These are phyloP conservation scores for Vigna hirtella DNA, from an alignment of 306 rosid genomes.

Conservation along the genomic window DNA sequence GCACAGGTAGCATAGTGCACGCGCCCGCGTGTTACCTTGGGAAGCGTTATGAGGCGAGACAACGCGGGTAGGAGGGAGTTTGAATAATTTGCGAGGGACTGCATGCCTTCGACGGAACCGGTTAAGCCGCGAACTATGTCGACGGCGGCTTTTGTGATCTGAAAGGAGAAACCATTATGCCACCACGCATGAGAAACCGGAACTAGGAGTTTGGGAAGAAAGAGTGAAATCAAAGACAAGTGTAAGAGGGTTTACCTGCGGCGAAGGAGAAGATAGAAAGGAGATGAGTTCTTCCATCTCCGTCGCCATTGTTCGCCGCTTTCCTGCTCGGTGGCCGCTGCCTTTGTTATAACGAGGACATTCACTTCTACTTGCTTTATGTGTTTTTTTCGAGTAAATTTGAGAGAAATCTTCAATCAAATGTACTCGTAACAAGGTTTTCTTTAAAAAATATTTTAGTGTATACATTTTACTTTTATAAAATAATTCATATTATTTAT, in stretches of 20 bases:
- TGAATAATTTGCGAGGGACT: conserved; percentile 67
- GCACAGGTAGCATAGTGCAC: background rate
- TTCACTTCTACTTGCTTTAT: background rate
- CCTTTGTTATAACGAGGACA: background rate
- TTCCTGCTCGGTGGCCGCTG: background rate
- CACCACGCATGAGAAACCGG: background rate
- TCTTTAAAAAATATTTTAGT: no score
- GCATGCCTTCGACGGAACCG: conserved; percentile 86
- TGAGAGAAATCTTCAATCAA: no score
- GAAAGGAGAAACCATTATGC: background rate
- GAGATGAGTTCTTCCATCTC: conserved; percentile 85
- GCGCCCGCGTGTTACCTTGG: conserved; percentile 48
- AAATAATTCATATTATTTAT: no score
- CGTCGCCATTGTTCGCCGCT: conserved; percentile 64
- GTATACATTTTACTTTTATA: no score
- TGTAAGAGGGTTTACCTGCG: conserved; percentile 53
- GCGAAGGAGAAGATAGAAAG: conserved; percentile 82
- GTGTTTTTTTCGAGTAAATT: no score
- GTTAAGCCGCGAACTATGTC: conserved; percentile 93
- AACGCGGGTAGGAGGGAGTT: conserved; percentile 59
- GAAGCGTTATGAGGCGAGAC: conserved; percentile 66
- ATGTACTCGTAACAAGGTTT: no score
- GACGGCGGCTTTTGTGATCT: conserved; percentile 82
- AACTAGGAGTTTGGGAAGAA: background rate
- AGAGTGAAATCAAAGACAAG: background rate